phyloP scores from a whole-genome alignment of 2,329 filamentous ascomycete species.

The Cordyceps sp. region DNA sequence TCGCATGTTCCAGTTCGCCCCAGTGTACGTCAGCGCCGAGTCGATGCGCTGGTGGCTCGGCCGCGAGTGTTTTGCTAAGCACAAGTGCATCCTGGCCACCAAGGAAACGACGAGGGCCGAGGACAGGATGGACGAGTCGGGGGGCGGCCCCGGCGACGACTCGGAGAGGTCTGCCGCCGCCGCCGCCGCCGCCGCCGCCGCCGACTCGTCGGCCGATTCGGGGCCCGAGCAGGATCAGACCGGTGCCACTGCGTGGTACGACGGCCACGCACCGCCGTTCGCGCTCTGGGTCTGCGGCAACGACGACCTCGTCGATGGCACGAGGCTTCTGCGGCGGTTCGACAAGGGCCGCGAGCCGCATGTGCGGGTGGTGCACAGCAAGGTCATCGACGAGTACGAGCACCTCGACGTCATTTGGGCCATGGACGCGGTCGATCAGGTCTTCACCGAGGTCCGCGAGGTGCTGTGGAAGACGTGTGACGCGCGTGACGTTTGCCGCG shows the following conservation, averaged over 20 bases:
- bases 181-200: too few relatives aligned
- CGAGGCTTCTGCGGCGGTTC: constrained; percentile 56
- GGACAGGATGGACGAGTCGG: constrained; percentile 38
- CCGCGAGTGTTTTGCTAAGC: constrained; percentile 58
- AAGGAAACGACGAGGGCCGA: constrained; percentile 49
- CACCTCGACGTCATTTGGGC: constrained; percentile 94
- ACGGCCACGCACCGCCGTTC: constrained; percentile 61
- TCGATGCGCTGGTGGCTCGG: constrained; percentile 95
- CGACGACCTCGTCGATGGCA: constrained; percentile 74
- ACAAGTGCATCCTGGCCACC: constrained; percentile 77
- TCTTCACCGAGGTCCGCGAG: constrained; percentile 65
- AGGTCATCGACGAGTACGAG: constrained; percentile 75
- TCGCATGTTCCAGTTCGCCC: constrained; percentile 83
- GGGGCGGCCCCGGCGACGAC: constrained; percentile 1
- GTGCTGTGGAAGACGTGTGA: constrained; percentile 69
- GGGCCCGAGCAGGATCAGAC: not conserved
- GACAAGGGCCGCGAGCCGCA: constrained; percentile 64
- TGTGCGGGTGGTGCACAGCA: constrained; percentile 65
- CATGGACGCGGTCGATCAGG: constrained; percentile 69
- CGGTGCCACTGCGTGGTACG: constrained; percentile 52
- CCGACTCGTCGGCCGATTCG: too few relatives aligned
- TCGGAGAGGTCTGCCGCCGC: too few relatives aligned
- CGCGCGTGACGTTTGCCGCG: constrained; percentile 36
- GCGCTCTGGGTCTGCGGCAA: constrained; percentile 77
- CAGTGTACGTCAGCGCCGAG: constrained; percentile 78